These are phyloP conservation scores for Venturiaceae sp. DNA, from an alignment of 2,329 filamentous ascomycete species.

Conservation along the genomic window DNA sequence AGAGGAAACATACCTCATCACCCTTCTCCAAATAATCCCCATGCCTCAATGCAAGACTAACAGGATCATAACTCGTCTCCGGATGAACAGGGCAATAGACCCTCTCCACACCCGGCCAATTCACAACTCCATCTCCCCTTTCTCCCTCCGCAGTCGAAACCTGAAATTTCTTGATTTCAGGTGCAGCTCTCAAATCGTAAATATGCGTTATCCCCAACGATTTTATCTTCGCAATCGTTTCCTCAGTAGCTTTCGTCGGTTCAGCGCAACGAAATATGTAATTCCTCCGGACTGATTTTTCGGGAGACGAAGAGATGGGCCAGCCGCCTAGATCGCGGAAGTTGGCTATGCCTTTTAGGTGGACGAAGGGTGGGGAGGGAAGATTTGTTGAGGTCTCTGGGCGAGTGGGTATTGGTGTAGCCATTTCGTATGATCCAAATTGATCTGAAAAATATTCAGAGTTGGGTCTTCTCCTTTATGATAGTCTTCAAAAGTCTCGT, in stretches of 20 bases:
- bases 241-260: neutral
- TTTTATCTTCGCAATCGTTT: neutral
- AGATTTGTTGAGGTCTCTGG: neutral
- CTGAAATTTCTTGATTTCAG: neutral
- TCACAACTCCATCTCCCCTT: constrained; percentile 17
- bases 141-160: neutral
- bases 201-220: constrained; percentile 50
- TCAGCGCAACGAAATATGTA: neutral
- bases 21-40: constrained; percentile 48
- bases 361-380: neutral
- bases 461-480: too few relatives aligned
- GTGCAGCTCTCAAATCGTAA: constrained; percentile 50
- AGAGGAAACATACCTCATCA: constrained; percentile 33
- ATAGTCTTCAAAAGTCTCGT: too few relatives aligned
- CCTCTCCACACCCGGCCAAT: constrained; percentile 20
- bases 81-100: constrained; percentile 55
- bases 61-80: constrained; percentile 51
- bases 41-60: constrained; percentile 51
- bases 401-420: too few relatives aligned
- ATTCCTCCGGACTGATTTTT: neutral
- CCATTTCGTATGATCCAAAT: too few relatives aligned
- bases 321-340: constrained; percentile 1
- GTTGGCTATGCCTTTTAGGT: constrained; percentile 1
- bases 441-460: too few relatives aligned
- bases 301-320: neutral